Percentiles rank a stretch among this genome's conserved stretches.
Evolutionary conservation across 169 alveolate genomes (phyloP).

Genomic region (Plasmodium coatneyi): DNA sequence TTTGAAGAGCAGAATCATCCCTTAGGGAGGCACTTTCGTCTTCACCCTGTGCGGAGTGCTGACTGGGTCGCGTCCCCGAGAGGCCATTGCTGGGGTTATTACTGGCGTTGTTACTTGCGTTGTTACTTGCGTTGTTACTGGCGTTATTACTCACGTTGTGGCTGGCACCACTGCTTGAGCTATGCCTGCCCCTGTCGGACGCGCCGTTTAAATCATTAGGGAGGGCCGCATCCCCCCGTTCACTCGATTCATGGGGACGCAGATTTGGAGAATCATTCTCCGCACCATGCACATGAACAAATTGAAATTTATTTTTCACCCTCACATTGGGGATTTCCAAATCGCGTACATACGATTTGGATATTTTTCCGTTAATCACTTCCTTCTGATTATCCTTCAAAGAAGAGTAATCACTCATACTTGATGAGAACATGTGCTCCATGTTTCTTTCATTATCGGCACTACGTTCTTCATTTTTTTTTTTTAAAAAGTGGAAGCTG

Average conservation of each 20-base stretch:
- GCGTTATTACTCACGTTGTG: background rate
- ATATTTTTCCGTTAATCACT: background rate
- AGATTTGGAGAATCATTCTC: constrained; percentile 12
- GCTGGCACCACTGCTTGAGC: background rate
- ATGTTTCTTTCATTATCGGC: background rate
- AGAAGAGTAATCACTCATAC: background rate
- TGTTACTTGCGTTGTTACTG: background rate
- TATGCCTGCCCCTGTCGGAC: background rate
- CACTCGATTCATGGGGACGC: background rate
- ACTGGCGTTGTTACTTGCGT: background rate
- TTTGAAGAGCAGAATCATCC: background rate
- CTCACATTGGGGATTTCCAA: constrained; percentile 16
- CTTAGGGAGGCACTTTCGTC: background rate
- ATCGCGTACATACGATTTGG: constrained; percentile 4
- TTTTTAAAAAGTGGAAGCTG: background rate
- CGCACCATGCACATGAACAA: background rate
- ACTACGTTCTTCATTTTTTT: constrained; percentile 10
- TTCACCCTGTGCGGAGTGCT: background rate
- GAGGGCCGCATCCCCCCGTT: background rate
- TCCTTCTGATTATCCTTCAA: constrained; percentile 4
- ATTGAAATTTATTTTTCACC: constrained; percentile 16
- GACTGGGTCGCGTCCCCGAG: background rate
- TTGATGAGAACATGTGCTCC: background rate
- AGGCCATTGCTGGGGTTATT: background rate
- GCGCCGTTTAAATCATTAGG: background rate